A percentile compares a stretch with the other conserved stretches of the same genome.
These are phyloP conservation scores for Sclerotinia trifoliorum DNA, from an alignment of 2,329 filamentous ascomycete genomes.

Conservation along the genomic window DNA sequence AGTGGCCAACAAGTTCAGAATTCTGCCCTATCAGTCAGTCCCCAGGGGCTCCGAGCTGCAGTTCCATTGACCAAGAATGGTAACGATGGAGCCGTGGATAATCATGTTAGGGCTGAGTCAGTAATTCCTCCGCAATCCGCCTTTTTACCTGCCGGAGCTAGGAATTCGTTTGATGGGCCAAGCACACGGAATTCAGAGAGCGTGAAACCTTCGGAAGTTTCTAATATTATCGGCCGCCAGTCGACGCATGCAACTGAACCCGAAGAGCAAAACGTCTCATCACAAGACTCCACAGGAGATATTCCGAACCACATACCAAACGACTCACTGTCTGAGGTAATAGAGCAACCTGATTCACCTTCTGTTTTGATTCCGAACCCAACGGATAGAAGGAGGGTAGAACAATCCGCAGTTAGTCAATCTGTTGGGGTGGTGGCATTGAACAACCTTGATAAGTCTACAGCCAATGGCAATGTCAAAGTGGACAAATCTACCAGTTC, in stretches of 20 bases:
- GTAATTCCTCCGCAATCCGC: not conserved
- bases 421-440: not conserved
- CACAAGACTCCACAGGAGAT: constrained; percentile 5
- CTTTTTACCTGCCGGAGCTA: not conserved
- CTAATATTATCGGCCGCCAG: not conserved
- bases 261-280: not conserved
- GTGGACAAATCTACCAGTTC: constrained; percentile 5
- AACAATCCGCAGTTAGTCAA: not conserved
- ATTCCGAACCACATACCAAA: not conserved
- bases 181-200: not conserved
- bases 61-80: not conserved
- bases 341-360: not conserved
- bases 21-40: not conserved
- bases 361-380: not conserved
- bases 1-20: not conserved
- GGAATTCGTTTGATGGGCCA: not conserved
- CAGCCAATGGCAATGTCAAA: not conserved
- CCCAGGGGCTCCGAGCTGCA: not conserved
- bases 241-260: not conserved
- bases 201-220: not conserved
- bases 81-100: not conserved
- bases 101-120: not conserved
- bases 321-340: constrained; percentile 4
- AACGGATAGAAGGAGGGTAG: not conserved
- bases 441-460: not conserved